Conservation (phyloP, 345 rosid species). For the Durio zibethinus region DNA sequence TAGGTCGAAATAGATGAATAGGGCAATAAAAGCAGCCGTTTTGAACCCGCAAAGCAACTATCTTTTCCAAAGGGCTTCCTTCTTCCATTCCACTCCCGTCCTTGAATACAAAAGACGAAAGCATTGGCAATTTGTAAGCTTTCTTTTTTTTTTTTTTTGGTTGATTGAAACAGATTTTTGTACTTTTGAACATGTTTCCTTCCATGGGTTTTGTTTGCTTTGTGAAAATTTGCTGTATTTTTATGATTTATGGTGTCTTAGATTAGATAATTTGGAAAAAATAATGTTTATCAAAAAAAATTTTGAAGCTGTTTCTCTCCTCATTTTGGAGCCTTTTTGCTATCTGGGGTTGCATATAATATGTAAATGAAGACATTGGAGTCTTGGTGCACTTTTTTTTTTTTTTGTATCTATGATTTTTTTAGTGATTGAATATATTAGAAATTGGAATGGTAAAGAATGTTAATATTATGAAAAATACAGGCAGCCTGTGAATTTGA, state of each 20-base stretch:
- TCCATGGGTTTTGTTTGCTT: not conserved
- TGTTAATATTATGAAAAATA: not conserved
- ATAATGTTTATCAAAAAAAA: not conserved
- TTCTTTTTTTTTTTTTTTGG: slow-evolving; percentile 1
- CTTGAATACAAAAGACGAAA: slow-evolving; percentile 58
- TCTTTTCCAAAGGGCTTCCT: slow-evolving; percentile 27
- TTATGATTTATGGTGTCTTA: not conserved
- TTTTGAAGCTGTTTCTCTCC: not conserved
- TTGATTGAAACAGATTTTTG: not conserved
- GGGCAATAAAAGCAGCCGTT: slow-evolving; percentile 38
- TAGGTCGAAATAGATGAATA: slow-evolving; percentile 34
- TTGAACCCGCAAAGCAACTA: slow-evolving; percentile 31
- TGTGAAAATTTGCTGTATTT: not conserved
- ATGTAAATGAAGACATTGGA: not conserved
- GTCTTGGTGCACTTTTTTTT: not conserved
- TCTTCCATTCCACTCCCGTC: slow-evolving; percentile 64
- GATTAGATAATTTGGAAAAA: not conserved
- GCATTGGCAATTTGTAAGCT: slow-evolving; percentile 39
- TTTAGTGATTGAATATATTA: not conserved
- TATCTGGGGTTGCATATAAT: not conserved
- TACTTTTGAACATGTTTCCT: not conserved
- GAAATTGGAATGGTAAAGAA: not conserved
- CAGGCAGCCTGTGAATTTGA: not conserved
- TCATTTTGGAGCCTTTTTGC: not conserved
- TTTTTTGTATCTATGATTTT: not conserved